Evolutionary conservation across 139 green algal genomes (phyloP), one percentile per base, ranked within the genome.

Genomic region (Coelastrella sp.): DNA sequence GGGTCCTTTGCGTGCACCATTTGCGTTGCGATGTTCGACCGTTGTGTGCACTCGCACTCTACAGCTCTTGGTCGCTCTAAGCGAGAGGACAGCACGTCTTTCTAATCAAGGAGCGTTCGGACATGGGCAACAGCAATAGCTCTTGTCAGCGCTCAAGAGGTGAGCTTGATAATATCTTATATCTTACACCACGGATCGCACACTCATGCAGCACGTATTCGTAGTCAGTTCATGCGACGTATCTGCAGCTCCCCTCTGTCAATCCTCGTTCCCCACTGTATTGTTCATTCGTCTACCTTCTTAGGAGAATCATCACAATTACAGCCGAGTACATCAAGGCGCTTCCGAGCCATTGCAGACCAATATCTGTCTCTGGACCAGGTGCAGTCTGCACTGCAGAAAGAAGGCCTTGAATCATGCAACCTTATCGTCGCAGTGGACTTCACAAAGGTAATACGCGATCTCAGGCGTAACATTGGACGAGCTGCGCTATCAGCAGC

Each of bases 381-480:
- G 87, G 94, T 96, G 19, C 90, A 95, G 56, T 78, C 94, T 8
- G 91, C 90, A 0, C 87, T 96, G 8, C 91, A 91, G 4, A 78
- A 87, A 8, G 79, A 84, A 9, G 94, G 94, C 7, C 85, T 97
- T 19, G 95, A 97, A 88, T 93, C 87, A 15, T 95, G 91, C 65
- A 93, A 96, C 78, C 89, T 96, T 8, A 96, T 96, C 35, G 65
- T 96, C 11, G 92, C 78, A 11, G 83, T 97, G 7, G 95, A 97
- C 82, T 97, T 96, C 70, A 96, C 95, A 7, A 96, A 96, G 90
- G 78, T 87, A 22, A 59, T 19, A 49, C 35, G 35, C 12, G 4
- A 70, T 5, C 5, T 49, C 35, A 49, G 1, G 35, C 35, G 35
- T 49, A 49, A 49, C 35, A 49, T 49, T 3, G 3, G 1, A 49